Base-by-base conservation (phyloP, 345 rosid species). In the Adansonia digitata region DNA sequence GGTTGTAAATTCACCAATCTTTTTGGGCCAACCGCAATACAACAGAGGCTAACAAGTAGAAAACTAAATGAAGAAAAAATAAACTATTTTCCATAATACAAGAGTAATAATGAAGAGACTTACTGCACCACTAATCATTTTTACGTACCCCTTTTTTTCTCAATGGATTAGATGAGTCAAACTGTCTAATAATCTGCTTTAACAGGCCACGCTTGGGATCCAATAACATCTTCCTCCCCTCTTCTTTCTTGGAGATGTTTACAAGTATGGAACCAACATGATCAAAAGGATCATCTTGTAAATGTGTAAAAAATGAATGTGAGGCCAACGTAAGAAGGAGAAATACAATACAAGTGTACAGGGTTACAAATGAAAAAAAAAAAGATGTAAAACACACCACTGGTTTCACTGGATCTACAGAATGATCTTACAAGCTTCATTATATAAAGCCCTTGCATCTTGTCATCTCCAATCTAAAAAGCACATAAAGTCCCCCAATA, bases 401-500 rank as follows among this genome's bases (percentile, higher is more conserved):
- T 34, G 69, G 72, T 71, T 76, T 94, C 95, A 56, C 74, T 79
- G 35, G 91, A 85, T 83, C 92, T 86, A 74, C 97, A 86, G 68
- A 92, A 94, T 76, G 97, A 94, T 78, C 97, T 88, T 74, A 91
- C 97, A 43, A 92, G 98, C 91, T 88, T 92, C 95, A 91, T 88
- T 61, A 88, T 75, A 75, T 90, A 81, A 56, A 90, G 78, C 49
- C 97, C 94, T 84, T 87, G 90, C 86, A 92, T 77, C 79, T 86
- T 91, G 81, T 94, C 92, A 69, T 90, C 90, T 20, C 77, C 93
- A 65, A 73, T 80, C 98, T 92, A 80, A 74, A 81, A 85, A 81
- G 59, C 69, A 80, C 27, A 71, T 27, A 57, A 62, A 55, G 45
- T 55, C 42, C 14, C 22, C 40, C 3, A 4, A 45, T 69, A 31